phyloP scores from a whole-genome alignment of 2,329 filamentous ascomycete species.

The Talaromyces amestolkiae region DNA sequence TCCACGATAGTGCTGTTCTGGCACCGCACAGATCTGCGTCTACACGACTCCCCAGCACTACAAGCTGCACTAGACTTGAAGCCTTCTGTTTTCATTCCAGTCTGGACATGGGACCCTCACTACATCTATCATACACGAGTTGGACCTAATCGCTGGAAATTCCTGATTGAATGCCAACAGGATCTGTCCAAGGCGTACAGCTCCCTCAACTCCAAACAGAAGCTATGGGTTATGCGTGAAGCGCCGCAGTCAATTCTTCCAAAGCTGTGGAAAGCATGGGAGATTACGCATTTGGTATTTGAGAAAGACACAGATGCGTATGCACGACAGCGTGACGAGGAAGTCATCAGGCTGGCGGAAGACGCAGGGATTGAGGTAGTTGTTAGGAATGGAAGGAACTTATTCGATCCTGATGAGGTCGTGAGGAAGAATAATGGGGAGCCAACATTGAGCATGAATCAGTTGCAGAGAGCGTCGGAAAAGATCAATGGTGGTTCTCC shows the following conservation, averaged over 20 bases:
- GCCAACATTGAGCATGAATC: slow-evolving; percentile 71
- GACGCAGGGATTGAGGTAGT: slow-evolving; percentile 67
- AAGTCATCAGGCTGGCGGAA: slow-evolving; percentile 58
- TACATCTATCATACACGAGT: slow-evolving; percentile 72
- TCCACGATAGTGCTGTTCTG: slow-evolving; percentile 63
- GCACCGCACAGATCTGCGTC: slow-evolving; percentile 74
- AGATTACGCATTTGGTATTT: slow-evolving; percentile 72
- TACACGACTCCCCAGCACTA: slow-evolving; percentile 74
- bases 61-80: slow-evolving; percentile 68
- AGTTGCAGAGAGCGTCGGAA: slow-evolving; percentile 62
- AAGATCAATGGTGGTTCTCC: slow-evolving; percentile 59
- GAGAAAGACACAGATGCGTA: slow-evolving; percentile 78
- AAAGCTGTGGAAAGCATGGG: slow-evolving; percentile 71
- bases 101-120: slow-evolving; percentile 79
- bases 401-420: slow-evolving; percentile 71
- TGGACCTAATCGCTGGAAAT: slow-evolving; percentile 72
- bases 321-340: slow-evolving; percentile 61
- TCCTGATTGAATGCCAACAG: slow-evolving; percentile 70
- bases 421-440: slow-evolving; percentile 64
- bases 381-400: slow-evolving; percentile 62
- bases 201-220: slow-evolving; percentile 67
- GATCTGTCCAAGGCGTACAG: slow-evolving; percentile 67
- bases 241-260: slow-evolving; percentile 68
- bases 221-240: slow-evolving; percentile 70
- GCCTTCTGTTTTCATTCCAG: slow-evolving; percentile 66